Evolutionary conservation across 257 asterid genomes (phyloP), one percentile per base, ranked within the genome.

Genomic region (Nicotiana sylvestris): DNA sequence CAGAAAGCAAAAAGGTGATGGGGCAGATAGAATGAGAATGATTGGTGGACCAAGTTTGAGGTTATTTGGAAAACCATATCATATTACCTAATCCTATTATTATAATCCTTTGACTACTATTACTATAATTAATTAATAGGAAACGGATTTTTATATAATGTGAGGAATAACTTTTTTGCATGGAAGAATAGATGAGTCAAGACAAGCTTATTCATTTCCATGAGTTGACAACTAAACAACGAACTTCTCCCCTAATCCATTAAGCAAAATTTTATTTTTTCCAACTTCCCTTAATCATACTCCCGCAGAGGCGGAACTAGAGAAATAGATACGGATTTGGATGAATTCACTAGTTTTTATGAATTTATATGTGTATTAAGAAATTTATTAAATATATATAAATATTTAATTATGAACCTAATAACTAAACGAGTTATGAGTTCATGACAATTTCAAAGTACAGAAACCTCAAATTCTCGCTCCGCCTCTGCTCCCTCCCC

Each of bases 221-320:
- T 67, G 82, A 88, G 83, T 85, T 82, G 91, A 86, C 91, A 89
- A 89, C 92, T 78, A 86, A 83, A 85, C 84, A 88, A 82, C 85
- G 62, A 79, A 27, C 62, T 67, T 78, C 86, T 84, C 78, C 91
- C 88, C 95, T 88, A 90, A 89, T 87, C 92, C 95, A 92, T 88
- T 89, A 81, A 6, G 56, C 56, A 77, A 33, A 78, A 11, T 39
- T 39, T 39, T 39, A 39, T 39, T 39, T 4, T 33, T 4, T 33
- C 37, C 37, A 4, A 4, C 37, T 33, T 33, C 37, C 35, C 37
- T 33, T 33, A 33, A 33, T 33, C 37, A 33, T 33, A 33, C 37
- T 33, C 37, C 30, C 37, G 6, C 37, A 33, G 6, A 4, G 37
- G 6, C 37, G 4, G 37, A 33, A 0, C 6, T 33, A 33, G 5